These are phyloP conservation scores for Marchantia paleacea DNA, from an alignment of 225 moss, liverwort and hornwort genomes.

Conservation along the genomic window DNA sequence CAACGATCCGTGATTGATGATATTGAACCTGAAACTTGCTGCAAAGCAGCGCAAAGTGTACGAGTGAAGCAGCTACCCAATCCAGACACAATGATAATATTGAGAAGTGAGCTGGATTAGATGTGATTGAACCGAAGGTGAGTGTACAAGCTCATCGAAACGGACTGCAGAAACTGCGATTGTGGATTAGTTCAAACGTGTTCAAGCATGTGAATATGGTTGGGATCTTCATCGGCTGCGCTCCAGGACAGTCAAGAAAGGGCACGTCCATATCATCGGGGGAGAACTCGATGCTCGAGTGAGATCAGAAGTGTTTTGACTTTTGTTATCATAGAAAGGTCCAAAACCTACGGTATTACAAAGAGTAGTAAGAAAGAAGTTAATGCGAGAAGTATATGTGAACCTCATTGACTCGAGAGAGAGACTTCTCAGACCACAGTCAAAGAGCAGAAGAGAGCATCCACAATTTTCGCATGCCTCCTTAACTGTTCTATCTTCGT, in stretches of 20 bases:
- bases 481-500: too few relatives aligned
- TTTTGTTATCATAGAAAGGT: too few relatives aligned
- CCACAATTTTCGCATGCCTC: too few relatives aligned
- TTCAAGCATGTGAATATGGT: neutral
- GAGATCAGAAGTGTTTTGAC: neutral
- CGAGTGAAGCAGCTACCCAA: neutral
- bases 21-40: too few relatives aligned
- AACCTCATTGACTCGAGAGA: too few relatives aligned
- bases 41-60: neutral
- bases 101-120: neutral
- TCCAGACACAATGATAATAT: neutral
- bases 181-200: neutral
- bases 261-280: neutral
- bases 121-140: too few relatives aligned
- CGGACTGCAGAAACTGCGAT: neutral
- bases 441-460: too few relatives aligned
- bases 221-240: conserved; percentile 2
- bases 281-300: neutral
- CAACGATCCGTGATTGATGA: neutral
- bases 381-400: too few relatives aligned
- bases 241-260: neutral
- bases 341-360: too few relatives aligned
- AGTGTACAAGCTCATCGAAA: neutral
- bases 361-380: too few relatives aligned
- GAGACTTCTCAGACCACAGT: too few relatives aligned